These are phyloP conservation scores for Mortierella sp. DNA, from an alignment of 371 early-diverging fungal genomes.

Conservation along the genomic window DNA sequence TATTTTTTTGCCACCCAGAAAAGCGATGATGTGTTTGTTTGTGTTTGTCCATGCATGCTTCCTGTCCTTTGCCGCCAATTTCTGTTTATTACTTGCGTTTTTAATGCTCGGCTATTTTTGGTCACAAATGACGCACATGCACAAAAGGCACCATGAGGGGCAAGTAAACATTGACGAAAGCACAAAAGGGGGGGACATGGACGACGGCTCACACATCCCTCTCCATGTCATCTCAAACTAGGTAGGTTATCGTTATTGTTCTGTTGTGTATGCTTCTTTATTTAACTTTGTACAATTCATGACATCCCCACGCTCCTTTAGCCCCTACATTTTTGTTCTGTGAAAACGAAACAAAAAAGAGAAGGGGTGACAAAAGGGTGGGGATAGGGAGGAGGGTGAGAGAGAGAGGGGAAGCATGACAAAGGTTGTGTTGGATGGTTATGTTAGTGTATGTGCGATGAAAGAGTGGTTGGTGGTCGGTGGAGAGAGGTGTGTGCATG, in stretches of 20 bases:
- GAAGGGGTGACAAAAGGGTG: background rate
- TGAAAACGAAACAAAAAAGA: slow-evolving; percentile 8
- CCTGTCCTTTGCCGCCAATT: background rate
- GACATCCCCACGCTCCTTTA: background rate
- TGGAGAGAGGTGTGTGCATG: background rate
- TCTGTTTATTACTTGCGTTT: background rate
- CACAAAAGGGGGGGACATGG: too few species aligned
- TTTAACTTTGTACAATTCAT: slow-evolving; percentile 9
- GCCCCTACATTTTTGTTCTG: background rate
- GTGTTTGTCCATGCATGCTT: background rate
- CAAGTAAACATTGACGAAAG: too few species aligned
- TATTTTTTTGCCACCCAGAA: background rate
- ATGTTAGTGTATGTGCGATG: background rate
- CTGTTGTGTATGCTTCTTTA: background rate
- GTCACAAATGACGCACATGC: background rate
- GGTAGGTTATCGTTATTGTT: background rate
- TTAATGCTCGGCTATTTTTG: background rate
- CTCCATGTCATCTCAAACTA: background rate
- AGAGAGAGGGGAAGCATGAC: background rate
- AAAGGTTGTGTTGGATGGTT: background rate
- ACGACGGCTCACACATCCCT: background rate
- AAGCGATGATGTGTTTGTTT: too few species aligned
- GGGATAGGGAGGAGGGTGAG: background rate
- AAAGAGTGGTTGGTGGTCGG: background rate
- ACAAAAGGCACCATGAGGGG: background rate